Conservation (phyloP, 495 filamentous ascomycete species). For the Penicillium cinerascens region DNA sequence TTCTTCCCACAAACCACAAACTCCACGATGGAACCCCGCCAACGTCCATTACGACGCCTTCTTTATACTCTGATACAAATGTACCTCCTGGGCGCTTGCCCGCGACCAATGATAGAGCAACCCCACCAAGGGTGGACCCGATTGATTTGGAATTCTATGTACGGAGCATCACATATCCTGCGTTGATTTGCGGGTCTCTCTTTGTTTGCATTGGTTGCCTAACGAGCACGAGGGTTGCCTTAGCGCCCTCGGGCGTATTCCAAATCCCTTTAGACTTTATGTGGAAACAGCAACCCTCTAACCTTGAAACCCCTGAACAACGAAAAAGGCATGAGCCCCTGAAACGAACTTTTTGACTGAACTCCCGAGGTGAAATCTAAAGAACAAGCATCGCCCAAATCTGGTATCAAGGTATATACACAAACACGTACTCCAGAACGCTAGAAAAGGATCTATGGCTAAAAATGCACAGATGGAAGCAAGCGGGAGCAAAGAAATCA, state of each 20-base stretch:
- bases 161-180: conserved; percentile 8
- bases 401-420: neutral
- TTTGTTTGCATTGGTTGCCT: conserved; percentile 12
- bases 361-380: neutral
- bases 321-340: neutral
- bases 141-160: conserved; percentile 21
- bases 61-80: neutral
- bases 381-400: neutral
- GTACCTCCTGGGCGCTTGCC: neutral
- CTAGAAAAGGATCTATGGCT: neutral
- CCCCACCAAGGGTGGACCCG: conserved; percentile 8
- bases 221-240: neutral
- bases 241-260: conserved; percentile 6
- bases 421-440: conserved; percentile 1
- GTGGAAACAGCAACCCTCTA: neutral
- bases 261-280: neutral
- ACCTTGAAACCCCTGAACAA: neutral
- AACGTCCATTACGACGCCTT: neutral
- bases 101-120: conserved; percentile 4
- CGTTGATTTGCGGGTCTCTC: neutral
- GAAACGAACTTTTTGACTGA: neutral
- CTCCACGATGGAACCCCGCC: too few relatives aligned
- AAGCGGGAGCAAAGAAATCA: conserved; percentile 30
- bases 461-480: neutral
- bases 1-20: too few relatives aligned